Evolutionary conservation across 2,329 filamentous ascomycete genomes (phyloP).

Genomic region (Paecilomyces formosus): DNA sequence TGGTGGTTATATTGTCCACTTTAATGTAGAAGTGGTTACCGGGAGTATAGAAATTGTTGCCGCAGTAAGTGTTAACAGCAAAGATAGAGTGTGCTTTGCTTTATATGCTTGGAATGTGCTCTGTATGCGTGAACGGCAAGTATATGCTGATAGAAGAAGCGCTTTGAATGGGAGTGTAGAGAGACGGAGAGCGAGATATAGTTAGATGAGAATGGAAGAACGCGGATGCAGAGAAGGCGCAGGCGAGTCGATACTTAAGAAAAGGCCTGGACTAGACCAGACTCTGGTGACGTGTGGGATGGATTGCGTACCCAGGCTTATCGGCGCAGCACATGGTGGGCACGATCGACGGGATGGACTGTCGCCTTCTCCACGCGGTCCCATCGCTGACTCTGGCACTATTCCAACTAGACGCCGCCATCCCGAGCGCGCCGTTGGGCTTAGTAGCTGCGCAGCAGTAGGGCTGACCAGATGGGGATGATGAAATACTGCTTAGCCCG

Average conservation of each 20-base stretch:
- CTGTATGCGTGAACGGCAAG: neutral
- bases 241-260: neutral
- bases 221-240: conserved; percentile 6
- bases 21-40: conserved; percentile 49
- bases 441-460: neutral
- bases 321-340: conserved; percentile 16
- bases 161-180: neutral
- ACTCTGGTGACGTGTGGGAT: conserved; percentile 7
- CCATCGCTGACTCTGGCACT: neutral
- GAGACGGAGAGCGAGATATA: neutral
- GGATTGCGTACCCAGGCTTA: conserved; percentile 42
- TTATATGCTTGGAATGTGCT: neutral
- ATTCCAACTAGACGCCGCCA: neutral
- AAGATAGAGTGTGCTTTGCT: neutral
- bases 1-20: neutral
- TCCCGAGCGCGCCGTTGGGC: neutral
- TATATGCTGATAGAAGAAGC: neutral
- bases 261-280: neutral
- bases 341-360: neutral
- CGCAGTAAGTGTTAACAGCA: conserved; percentile 24
- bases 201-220: neutral
- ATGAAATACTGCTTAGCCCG: neutral
- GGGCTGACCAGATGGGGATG: neutral
- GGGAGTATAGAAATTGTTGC: conserved; percentile 58
- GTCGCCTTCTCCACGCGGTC: neutral